A percentile compares a stretch with the other conserved stretches of the same genome.
phyloP scores from a whole-genome alignment of 345 rosid genomes.

The Clarkia xantiana region DNA sequence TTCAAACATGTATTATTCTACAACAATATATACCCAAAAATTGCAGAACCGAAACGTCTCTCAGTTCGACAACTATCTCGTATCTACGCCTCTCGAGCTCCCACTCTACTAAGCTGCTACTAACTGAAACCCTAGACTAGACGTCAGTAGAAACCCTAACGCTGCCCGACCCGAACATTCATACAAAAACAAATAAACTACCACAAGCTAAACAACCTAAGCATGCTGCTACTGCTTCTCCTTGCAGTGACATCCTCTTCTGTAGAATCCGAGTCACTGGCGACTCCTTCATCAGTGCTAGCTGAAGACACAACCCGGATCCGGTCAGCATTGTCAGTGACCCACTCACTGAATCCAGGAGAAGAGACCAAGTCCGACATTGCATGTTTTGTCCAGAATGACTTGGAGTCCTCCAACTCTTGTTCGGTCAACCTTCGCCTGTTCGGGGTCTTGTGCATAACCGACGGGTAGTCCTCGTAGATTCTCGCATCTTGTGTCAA shows the following conservation, averaged over 20 bases:
- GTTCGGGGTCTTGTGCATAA: slow-evolving; percentile 45
- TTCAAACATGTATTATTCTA: too few relatives aligned
- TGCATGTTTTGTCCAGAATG: slow-evolving; percentile 50
- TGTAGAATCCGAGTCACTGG: slow-evolving; percentile 52
- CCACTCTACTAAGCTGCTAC: too few relatives aligned
- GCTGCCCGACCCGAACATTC: neutral
- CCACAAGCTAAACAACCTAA: slow-evolving; percentile 24
- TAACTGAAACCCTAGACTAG: too few relatives aligned
- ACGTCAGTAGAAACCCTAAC: neutral
- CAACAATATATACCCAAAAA: too few relatives aligned
- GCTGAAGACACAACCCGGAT: slow-evolving; percentile 44
- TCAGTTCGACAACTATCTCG: too few relatives aligned
- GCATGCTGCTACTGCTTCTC: slow-evolving; percentile 14
- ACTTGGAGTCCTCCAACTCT: slow-evolving; percentile 70
- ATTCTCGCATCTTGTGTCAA: slow-evolving; percentile 7
- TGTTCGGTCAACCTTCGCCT: slow-evolving; percentile 42
- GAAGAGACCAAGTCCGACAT: slow-evolving; percentile 55
- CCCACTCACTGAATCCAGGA: slow-evolving; percentile 65
- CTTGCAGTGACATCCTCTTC: slow-evolving; percentile 20
- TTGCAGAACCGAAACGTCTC: too few relatives aligned
- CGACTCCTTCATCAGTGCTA: slow-evolving; percentile 36
- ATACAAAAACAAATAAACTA: neutral
- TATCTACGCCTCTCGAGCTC: too few relatives aligned
- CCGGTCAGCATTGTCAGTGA: slow-evolving; percentile 53
- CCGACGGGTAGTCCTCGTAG: slow-evolving; percentile 44